phyloP scores from a whole-genome alignment of 331 rosid species.

The Acacia pycnantha region DNA sequence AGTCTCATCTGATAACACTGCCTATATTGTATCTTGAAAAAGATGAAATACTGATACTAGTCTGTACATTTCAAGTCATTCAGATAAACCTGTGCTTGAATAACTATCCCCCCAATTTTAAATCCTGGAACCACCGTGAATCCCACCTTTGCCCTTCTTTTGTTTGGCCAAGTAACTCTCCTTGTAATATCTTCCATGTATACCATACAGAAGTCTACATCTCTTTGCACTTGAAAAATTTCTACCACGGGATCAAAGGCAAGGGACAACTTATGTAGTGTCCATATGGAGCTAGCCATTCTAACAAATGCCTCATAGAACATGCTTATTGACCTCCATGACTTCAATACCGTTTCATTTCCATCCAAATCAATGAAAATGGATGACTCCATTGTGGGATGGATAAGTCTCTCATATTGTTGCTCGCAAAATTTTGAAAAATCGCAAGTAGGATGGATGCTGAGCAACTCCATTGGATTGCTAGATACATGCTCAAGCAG shows the following conservation, averaged over 20 bases:
- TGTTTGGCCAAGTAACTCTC: constrained; percentile 50
- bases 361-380: constrained; percentile 70
- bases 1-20: constrained; percentile 18
- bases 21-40: constrained; percentile 2
- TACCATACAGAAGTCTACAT: constrained; percentile 76
- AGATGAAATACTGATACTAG: constrained; percentile 29
- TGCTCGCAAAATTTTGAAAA: constrained; percentile 81
- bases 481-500: constrained; percentile 88
- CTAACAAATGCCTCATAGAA: constrained; percentile 86
- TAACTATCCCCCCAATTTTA: constrained; percentile 63
- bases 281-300: constrained; percentile 94
- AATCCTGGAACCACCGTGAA: constrained; percentile 95
- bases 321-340: constrained; percentile 85
- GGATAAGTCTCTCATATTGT: constrained; percentile 81
- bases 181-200: constrained; percentile 91
- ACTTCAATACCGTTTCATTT: constrained; percentile 63
- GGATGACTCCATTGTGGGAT: constrained; percentile 85
- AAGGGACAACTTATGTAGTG: constrained; percentile 74
- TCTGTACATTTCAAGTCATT: constrained; percentile 47
- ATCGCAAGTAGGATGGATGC: constrained; percentile 53
- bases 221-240: constrained; percentile 83
- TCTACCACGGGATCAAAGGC: constrained; percentile 75
- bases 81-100: constrained; percentile 86
- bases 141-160: constrained; percentile 68
- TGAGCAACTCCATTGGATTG: constrained; percentile 84